Percentiles rank a stretch among this genome's conserved stretches.
These are phyloP conservation scores for Domatiomyces globalis DNA, from an alignment of 2,329 filamentous ascomycete genomes.

Conservation along the genomic window DNA sequence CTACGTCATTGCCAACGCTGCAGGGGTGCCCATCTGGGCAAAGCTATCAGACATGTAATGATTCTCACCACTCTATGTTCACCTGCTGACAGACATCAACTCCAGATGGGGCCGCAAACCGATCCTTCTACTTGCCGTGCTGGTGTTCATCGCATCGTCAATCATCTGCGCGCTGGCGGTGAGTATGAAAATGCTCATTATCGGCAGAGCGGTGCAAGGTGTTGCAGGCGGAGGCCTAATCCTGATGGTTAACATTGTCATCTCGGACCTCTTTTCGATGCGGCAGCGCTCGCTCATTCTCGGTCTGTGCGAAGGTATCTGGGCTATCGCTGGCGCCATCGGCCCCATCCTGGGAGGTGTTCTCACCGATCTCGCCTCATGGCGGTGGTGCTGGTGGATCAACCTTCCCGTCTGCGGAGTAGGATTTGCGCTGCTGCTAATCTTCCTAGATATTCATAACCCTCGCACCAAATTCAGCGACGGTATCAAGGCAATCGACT, in stretches of 20 bases:
- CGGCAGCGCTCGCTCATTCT: constrained; percentile 36
- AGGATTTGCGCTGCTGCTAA: constrained; percentile 35
- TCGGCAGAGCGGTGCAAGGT: constrained; percentile 39
- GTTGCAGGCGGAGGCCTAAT: constrained; percentile 39
- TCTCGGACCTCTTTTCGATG: constrained; percentile 42
- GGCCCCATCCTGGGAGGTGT: constrained; percentile 41
- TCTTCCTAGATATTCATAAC: constrained; percentile 43
- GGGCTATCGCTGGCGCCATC: constrained; percentile 40
- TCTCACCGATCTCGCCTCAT: constrained; percentile 31
- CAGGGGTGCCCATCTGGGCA: constrained; percentile 57
- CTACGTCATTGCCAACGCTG: constrained; percentile 56
- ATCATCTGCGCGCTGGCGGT: constrained; percentile 35
- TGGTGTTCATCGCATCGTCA: constrained; percentile 35
- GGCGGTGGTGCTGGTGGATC: constrained; percentile 45
- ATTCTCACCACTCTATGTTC: neutral
- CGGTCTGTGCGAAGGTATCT: constrained; percentile 39
- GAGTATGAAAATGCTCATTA: constrained; percentile 39
- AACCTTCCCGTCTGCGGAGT: constrained; percentile 39
- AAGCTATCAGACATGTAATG: constrained; percentile 38
- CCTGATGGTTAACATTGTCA: constrained; percentile 38
- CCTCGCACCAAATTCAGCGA: constrained; percentile 34
- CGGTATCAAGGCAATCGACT: constrained; percentile 34
- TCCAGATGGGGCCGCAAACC: constrained; percentile 40
- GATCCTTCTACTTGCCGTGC: constrained; percentile 36
- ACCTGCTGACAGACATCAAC: neutral